phyloP scores from a whole-genome alignment of 1,139 yeast genomes.

The Blastobotrys aristatus region DNA sequence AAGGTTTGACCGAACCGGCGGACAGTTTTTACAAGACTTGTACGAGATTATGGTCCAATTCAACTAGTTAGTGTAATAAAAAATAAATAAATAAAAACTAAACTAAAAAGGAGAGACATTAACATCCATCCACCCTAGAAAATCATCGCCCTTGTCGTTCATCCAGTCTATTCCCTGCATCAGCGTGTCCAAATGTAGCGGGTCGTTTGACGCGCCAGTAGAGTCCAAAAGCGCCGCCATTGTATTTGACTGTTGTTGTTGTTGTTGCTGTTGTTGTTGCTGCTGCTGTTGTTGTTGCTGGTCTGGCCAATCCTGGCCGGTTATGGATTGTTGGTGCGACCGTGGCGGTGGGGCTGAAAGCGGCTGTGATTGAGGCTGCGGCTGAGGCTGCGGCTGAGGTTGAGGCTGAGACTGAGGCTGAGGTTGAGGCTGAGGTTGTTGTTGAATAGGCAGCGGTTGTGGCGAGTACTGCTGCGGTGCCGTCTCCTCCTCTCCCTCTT shows the following conservation, averaged over 20 bases:
- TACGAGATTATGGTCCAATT: constrained; percentile 10
- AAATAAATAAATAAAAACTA: constrained; percentile 21
- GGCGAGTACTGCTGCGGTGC: not conserved
- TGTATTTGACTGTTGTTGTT: constrained; percentile 7
- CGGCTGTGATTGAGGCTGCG: not conserved
- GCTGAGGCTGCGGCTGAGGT: not conserved
- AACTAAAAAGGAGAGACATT: constrained; percentile 27
- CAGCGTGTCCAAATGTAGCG: constrained; percentile 39
- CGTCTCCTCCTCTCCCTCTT: not conserved
- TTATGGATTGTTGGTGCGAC: not conserved
- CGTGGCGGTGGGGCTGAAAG: not conserved
- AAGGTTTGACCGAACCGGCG: constrained; percentile 14
- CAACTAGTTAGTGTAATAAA: constrained; percentile 1
- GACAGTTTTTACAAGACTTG: constrained; percentile 8
- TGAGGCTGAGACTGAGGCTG: not conserved
- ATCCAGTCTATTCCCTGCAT: constrained; percentile 84
- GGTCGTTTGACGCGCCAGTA: constrained; percentile 31
- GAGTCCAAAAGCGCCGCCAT: constrained; percentile 26
- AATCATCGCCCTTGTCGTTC: constrained; percentile 74
- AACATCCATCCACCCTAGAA: constrained; percentile 92
- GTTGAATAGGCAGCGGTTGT: not conserved
- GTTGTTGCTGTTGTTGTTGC: constrained; percentile 4
- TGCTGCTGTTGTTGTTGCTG: not conserved
- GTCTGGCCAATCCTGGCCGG: not conserved
- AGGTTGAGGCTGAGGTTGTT: constrained; percentile 1